Evolutionary conservation across 2,329 filamentous ascomycete species (phyloP).

Genomic region (Atkinsonella texensis): DNA sequence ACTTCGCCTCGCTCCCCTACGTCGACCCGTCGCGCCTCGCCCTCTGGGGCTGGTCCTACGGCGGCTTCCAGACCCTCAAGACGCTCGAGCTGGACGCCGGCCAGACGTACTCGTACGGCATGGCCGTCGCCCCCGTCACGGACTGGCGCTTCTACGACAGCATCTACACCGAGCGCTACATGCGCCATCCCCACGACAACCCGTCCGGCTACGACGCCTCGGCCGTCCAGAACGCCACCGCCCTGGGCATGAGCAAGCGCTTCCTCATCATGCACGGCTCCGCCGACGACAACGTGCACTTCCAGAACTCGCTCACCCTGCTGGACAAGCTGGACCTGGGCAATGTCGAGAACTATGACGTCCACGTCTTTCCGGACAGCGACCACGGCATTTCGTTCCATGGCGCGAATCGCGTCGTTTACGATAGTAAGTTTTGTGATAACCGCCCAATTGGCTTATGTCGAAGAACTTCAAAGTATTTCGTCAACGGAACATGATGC

Average conservation of each 20-base stretch:
- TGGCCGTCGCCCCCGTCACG: slow-evolving; percentile 97
- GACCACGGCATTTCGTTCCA: slow-evolving; percentile 95
- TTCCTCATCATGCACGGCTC: slow-evolving; percentile 94
- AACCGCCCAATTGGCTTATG: too few species aligned
- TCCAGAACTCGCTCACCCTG: slow-evolving; percentile 83
- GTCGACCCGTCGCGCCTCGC: slow-evolving; percentile 73
- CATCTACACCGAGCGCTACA: slow-evolving; percentile 92
- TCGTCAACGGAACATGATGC: too few species aligned
- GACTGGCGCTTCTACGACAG: slow-evolving; percentile 95
- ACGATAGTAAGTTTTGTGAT: slow-evolving; percentile 73
- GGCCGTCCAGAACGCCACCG: slow-evolving; percentile 60
- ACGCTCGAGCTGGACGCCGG: slow-evolving; percentile 86
- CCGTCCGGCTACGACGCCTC: slow-evolving; percentile 61
- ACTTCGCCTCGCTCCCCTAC: slow-evolving; percentile 71
- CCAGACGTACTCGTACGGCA: slow-evolving; percentile 85
- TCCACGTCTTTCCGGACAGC: slow-evolving; percentile 92
- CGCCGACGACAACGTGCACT: slow-evolving; percentile 95
- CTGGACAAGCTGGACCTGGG: slow-evolving; percentile 76
- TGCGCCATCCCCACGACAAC: slow-evolving; percentile 88
- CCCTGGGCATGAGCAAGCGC: slow-evolving; percentile 63
- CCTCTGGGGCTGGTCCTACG: slow-evolving; percentile 98
- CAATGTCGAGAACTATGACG: slow-evolving; percentile 83
- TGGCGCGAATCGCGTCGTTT: slow-evolving; percentile 82
- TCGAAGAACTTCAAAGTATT: too few species aligned
- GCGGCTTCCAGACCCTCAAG: slow-evolving; percentile 90